These are phyloP conservation scores for Candida sakaeoensis DNA, from an alignment of 805 yeast species.

Conservation along the genomic window DNA sequence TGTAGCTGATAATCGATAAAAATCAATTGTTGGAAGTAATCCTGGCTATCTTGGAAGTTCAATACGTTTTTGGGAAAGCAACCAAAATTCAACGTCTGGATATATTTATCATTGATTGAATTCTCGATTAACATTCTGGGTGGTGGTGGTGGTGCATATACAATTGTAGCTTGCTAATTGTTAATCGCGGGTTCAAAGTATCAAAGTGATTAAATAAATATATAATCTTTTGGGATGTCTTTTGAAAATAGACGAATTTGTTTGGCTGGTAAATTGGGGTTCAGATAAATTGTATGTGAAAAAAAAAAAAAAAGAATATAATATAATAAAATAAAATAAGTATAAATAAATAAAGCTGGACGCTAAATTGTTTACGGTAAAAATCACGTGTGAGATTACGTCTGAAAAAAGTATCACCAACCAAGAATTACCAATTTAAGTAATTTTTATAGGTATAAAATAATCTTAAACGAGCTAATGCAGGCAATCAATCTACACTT, in stretches of 20 bases:
- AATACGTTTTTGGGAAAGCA: constrained; percentile 34
- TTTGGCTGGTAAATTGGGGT: background rate
- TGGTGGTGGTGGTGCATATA: too few species aligned
- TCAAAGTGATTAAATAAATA: background rate
- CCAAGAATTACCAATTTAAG: background rate
- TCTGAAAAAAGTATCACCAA: background rate
- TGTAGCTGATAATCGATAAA: constrained; percentile 39
- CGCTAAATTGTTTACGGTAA: background rate
- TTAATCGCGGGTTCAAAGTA: background rate
- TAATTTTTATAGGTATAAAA: background rate
- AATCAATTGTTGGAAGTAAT: constrained; percentile 29
- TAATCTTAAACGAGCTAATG: background rate
- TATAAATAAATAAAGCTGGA: background rate
- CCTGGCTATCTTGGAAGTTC: constrained; percentile 30
- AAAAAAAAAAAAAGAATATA: too few species aligned
- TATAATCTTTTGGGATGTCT: too few species aligned
- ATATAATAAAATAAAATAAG: too few species aligned
- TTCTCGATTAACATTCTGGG: constrained; percentile 22
- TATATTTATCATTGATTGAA: constrained; percentile 21
- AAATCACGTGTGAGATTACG: background rate
- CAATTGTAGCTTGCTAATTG: too few species aligned
- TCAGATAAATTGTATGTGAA: background rate
- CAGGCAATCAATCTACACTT: too few species aligned
- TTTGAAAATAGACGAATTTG: too few species aligned
- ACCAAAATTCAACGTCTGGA: constrained; percentile 30